These are phyloP conservation scores for Penicillium lagena DNA, from an alignment of 495 filamentous ascomycete species.

Conservation along the genomic window DNA sequence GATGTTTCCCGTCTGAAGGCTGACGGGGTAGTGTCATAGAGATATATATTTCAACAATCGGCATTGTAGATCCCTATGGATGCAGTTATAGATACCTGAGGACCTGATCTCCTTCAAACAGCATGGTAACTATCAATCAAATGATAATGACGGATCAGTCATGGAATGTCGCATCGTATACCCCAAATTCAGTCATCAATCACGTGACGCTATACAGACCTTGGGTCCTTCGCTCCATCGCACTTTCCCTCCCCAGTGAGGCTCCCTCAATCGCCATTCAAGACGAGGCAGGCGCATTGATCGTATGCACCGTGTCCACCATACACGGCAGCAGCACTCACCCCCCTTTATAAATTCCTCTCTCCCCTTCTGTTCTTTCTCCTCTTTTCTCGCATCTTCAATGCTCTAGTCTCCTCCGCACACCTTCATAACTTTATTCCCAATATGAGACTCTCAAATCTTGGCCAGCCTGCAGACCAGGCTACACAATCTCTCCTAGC, in stretches of 20 bases:
- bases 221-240: constrained; percentile 10
- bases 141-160: too few species aligned
- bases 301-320: too few species aligned
- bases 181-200: neutral
- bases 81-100: too few species aligned
- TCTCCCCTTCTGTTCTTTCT: neutral
- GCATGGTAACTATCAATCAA: too few species aligned
- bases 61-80: too few species aligned
- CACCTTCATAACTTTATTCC: too few species aligned
- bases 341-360: neutral
- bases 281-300: too few species aligned
- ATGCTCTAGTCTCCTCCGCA: too few species aligned
- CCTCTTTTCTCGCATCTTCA: neutral
- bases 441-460: neutral
- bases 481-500: too few species aligned
- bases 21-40: constrained; percentile 62
- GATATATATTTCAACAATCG: too few species aligned
- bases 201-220: constrained; percentile 15
- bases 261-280: neutral
- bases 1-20: constrained; percentile 58
- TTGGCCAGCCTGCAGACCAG: too few species aligned
- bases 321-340: neutral
- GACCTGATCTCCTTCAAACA: too few species aligned
- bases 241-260: neutral
- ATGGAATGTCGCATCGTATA: neutral